Evolutionary conservation across 148 eudicot genomes (phyloP).

Genomic region (Arctostaphylos glauca): DNA sequence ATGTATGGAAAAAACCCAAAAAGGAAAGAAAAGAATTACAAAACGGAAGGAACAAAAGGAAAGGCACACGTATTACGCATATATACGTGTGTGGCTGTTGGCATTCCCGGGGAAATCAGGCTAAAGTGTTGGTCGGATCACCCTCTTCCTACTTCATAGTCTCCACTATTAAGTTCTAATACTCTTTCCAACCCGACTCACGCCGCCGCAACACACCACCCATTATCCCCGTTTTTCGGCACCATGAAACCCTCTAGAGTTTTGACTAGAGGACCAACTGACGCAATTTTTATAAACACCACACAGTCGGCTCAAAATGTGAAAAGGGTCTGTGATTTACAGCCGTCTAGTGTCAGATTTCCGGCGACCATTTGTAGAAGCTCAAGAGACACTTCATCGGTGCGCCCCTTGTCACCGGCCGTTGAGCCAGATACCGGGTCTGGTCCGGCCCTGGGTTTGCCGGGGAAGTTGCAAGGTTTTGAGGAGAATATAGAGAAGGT

Average conservation of each 20-base stretch:
- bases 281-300: background rate
- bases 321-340: slow-evolving; percentile 5
- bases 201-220: background rate
- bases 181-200: background rate
- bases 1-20: background rate
- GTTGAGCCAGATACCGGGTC: background rate
- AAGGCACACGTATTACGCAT: no score
- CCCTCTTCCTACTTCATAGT: background rate
- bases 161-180: background rate
- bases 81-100: slow-evolving; percentile 22
- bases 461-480: slow-evolving; percentile 1
- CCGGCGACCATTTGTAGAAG: background rate
- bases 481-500: slow-evolving; percentile 29
- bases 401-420: slow-evolving; percentile 1
- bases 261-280: slow-evolving; percentile 13
- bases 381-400: background rate
- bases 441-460: slow-evolving; percentile 11
- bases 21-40: background rate
- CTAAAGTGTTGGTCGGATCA: background rate
- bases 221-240: background rate
- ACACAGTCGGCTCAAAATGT: slow-evolving; percentile 2
- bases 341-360: slow-evolving; percentile 7
- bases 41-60: background rate
- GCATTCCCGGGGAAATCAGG: background rate
- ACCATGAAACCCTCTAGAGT: background rate